Base-by-base conservation (phyloP, 148 eudicot genomes). In the Amaranthus hypochondriacus region DNA sequence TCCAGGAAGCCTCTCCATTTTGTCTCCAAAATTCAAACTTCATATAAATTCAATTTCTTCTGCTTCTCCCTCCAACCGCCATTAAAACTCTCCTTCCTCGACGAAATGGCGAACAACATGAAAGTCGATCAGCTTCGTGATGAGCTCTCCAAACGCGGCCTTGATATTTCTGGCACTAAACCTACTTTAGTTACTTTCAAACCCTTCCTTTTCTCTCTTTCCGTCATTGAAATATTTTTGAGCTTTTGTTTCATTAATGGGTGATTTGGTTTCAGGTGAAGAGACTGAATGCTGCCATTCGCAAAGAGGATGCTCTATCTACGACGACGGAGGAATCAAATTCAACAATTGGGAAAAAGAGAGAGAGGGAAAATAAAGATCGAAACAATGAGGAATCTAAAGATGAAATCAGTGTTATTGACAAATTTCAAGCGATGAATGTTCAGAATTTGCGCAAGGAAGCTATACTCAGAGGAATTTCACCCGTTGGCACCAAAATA, bases 51-150 rank as follows among this genome's bases (percentile, higher is more conserved):
- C 9, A 62, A 48, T 48, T 14, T 67, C 76, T 73, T 73, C 66
- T 62, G 10, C 47, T 61, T 28, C 47, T 28, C 56, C 62, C 3
- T 55, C 28, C 15, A 55, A 7, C 7, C 43, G 9, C 74, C 21
- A 9, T 28, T 9, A 59, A 62, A 58, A 44, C 39, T 44, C 39
- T 9, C 21, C 28, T 52, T n/a, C 51, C 18, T 55, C 42, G 2
- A 47, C 62, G 50, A 55, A 75, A 80, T 76, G 83, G 73, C 76
- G 4, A 85, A 48, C 83, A 78, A 80, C 10, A 83, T 89, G 79
- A 89, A 83, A 75, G 98, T 91, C 10, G 91, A 86, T 42, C 91
- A 91, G 75, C 97, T 93, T 48, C 87, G 98, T 21, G 70, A 82
- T 15, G 82, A 88, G 68, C 97, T 93, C 64, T 71, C 89, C 66